Conservation (phyloP, 176 grass and related monocot genomes). For the Elaeis guineensis region DNA sequence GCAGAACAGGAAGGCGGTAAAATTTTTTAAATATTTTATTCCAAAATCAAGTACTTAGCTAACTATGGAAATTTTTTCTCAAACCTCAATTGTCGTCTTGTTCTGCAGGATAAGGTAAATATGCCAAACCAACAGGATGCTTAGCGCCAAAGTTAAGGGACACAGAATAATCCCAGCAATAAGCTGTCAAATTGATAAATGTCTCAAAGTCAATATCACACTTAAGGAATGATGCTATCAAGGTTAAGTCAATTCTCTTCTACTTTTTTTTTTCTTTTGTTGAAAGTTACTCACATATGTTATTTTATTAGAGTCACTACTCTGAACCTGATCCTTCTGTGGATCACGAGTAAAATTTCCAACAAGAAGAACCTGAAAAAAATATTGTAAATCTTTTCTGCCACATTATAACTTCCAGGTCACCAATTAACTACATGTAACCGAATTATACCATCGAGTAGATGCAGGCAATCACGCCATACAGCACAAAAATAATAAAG, state of each 20-base stretch:
- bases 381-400: conserved; percentile 29
- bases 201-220: too few relatives aligned
- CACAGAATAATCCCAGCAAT: conserved; percentile 59
- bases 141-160: conserved; percentile 54
- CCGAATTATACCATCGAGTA: conserved; percentile 51
- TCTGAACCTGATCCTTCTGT: conserved; percentile 47
- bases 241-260: too few relatives aligned
- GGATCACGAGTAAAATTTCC: conserved; percentile 39
- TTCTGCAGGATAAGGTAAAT: conserved; percentile 90
- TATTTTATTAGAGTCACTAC: conserved; percentile 63
- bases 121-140: conserved; percentile 74
- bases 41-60: too few relatives aligned
- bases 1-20: conserved; percentile 19
- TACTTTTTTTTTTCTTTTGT: too few relatives aligned
- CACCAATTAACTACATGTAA: conserved; percentile 1
- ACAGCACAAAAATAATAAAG: conserved; percentile 74
- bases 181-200: conserved; percentile 38
- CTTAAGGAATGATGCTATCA: too few relatives aligned
- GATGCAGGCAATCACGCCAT: conserved; percentile 71
- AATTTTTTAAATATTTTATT: too few relatives aligned
- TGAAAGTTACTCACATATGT: conserved; percentile 50
- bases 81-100: conserved; percentile 97
- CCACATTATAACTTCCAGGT: background rate
- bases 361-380: conserved; percentile 60
- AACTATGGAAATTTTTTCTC: conserved; percentile 1